phyloP scores from a whole-genome alignment of 1,139 yeast genomes.

The Saccharomyces uvarum region DNA sequence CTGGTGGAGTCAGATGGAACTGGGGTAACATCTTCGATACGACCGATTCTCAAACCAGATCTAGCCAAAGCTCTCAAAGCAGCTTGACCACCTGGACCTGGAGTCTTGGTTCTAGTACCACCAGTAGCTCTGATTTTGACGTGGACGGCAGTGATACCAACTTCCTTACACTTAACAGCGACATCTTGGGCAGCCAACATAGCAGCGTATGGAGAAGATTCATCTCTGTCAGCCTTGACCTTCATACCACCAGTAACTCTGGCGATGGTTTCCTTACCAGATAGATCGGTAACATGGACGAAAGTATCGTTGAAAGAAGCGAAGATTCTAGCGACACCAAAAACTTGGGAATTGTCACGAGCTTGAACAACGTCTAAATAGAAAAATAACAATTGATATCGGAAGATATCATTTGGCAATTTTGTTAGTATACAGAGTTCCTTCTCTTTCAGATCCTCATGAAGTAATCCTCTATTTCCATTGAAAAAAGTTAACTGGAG shows the following conservation, averaged over 20 bases:
- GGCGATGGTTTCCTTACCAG: constrained; percentile 99
- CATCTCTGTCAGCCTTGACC: constrained; percentile 99
- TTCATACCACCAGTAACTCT: constrained; percentile 99
- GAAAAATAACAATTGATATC: constrained; percentile 6
- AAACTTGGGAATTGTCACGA: constrained; percentile 96
- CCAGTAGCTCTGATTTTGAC: constrained; percentile 99
- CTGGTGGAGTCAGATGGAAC: constrained; percentile 99
- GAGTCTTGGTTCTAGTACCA: constrained; percentile 99
- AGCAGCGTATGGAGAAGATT: constrained; percentile 99
- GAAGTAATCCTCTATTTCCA: neutral
- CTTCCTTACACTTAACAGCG: constrained; percentile 98
- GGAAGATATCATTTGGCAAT: neutral
- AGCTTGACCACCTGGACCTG: constrained; percentile 99
- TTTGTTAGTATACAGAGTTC: neutral
- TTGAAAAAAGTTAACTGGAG: neutral
- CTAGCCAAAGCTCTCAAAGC: constrained; percentile 99
- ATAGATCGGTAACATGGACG: constrained; percentile 98
- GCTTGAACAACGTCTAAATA: constrained; percentile 42
- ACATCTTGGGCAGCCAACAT: constrained; percentile 99
- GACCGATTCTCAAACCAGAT: constrained; percentile 99
- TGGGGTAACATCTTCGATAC: constrained; percentile 99
- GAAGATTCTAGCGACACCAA: constrained; percentile 99
- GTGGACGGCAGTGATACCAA: constrained; percentile 99
- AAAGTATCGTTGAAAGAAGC: constrained; percentile 99
- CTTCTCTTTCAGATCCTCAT: neutral